Percentiles rank a stretch among this genome's conserved stretches.
Conservation (phyloP, 352 stramenopile species). For the Bremia lactucae region DNA sequence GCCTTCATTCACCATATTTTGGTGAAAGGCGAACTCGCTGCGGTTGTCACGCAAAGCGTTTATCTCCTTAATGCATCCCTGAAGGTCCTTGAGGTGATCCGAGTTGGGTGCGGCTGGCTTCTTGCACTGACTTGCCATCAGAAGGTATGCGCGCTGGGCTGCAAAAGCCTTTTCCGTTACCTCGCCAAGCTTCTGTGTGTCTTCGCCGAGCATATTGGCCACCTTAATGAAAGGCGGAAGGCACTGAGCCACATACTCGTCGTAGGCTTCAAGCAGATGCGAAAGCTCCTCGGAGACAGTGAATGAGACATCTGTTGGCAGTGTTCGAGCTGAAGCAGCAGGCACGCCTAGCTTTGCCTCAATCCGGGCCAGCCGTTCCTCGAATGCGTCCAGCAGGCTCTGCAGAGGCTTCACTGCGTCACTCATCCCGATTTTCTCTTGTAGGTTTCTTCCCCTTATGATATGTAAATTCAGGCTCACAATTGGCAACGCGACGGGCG, state of each 20-base stretch:
- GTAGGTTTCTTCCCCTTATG: slow-evolving; percentile 15
- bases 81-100: slow-evolving; percentile 61
- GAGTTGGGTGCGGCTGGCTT: slow-evolving; percentile 74
- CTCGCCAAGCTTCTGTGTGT: slow-evolving; percentile 66
- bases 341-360: slow-evolving; percentile 69
- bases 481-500: slow-evolving; percentile 1
- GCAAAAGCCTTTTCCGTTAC: slow-evolving; percentile 84
- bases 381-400: slow-evolving; percentile 69
- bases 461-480: slow-evolving; percentile 1
- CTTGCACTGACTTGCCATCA: slow-evolving; percentile 90
- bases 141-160: slow-evolving; percentile 85
- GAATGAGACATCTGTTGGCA: slow-evolving; percentile 1
- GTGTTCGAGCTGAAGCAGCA: slow-evolving; percentile 1
- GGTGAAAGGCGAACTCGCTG: slow-evolving; percentile 75
- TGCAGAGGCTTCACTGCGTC: slow-evolving; percentile 75
- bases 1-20: slow-evolving; percentile 84
- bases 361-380: slow-evolving; percentile 63
- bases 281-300: slow-evolving; percentile 30
- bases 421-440: slow-evolving; percentile 21
- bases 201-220: slow-evolving; percentile 71
- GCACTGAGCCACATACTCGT: slow-evolving; percentile 76
- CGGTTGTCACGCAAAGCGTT: slow-evolving; percentile 72
- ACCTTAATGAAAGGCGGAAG: slow-evolving; percentile 78
- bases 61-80: slow-evolving; percentile 71
- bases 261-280: slow-evolving; percentile 81